Conservation (phyloP, 2,329 filamentous ascomycete genomes). For the Coniochaeta sp. region DNA sequence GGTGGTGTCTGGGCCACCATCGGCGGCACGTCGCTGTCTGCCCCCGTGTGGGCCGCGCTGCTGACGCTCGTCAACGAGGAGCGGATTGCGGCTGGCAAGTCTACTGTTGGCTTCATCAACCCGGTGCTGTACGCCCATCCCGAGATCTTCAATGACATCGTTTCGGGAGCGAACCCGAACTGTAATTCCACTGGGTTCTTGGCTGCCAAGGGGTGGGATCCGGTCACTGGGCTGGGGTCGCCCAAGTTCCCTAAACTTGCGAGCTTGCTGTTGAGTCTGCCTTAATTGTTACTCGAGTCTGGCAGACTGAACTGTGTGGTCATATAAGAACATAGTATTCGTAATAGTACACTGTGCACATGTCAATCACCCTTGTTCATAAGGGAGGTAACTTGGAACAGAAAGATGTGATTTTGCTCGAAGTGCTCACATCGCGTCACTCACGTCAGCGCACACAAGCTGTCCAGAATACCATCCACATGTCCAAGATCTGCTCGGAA, state of each 20-base stretch:
- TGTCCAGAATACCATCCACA: no score
- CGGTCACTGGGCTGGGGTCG: conserved; percentile 27
- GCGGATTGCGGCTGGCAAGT: conserved; percentile 34
- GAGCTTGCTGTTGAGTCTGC: conserved; percentile 22
- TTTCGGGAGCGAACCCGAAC: conserved; percentile 25
- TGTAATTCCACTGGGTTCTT: conserved; percentile 32
- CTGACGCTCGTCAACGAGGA: conserved; percentile 44
- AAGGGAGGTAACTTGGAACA: no score
- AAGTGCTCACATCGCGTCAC: no score
- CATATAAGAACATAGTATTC: not conserved
- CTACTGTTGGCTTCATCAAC: conserved; percentile 43
- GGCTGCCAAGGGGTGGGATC: conserved; percentile 31
- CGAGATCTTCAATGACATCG: conserved; percentile 23
- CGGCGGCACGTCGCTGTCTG: conserved; percentile 41
- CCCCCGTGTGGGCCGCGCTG: conserved; percentile 39
- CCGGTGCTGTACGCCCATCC: conserved; percentile 30
- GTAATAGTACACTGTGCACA: not conserved
- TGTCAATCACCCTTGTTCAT: no score
- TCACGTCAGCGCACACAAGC: no score
- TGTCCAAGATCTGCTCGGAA: not conserved
- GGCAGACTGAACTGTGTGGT: not conserved
- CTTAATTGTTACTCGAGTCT: conserved; percentile 4
- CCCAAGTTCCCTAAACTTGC: conserved; percentile 24
- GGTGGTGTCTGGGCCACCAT: conserved; percentile 26
- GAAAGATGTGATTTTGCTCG: no score